These are phyloP conservation scores for Trichothecium sympodiale DNA, from an alignment of 2,329 filamentous ascomycete species.

Conservation along the genomic window DNA sequence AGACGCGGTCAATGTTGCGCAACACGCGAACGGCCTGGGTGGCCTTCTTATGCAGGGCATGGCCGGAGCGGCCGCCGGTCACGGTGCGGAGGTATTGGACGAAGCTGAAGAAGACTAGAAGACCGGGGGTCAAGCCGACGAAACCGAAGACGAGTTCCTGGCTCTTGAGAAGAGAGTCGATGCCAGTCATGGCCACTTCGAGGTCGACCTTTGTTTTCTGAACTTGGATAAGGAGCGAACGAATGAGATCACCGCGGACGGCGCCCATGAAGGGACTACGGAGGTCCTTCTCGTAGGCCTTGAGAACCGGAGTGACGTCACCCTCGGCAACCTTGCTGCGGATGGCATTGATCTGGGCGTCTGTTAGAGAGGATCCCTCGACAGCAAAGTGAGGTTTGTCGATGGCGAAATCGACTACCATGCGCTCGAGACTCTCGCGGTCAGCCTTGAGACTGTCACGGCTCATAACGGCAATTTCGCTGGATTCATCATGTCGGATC, in stretches of 20 bases:
- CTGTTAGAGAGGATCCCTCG: slow-evolving; percentile 41
- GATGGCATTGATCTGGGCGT: slow-evolving; percentile 63
- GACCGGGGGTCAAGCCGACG: slow-evolving; percentile 81
- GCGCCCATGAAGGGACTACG: slow-evolving; percentile 73
- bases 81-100: slow-evolving; percentile 59
- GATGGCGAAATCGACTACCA: slow-evolving; percentile 92
- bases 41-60: slow-evolving; percentile 52
- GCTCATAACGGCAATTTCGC: slow-evolving; percentile 95
- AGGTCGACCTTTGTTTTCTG: slow-evolving; percentile 99
- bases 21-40: slow-evolving; percentile 66
- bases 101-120: slow-evolving; percentile 73
- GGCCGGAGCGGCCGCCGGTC: slow-evolving; percentile 60
- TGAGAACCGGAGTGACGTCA: slow-evolving; percentile 83
- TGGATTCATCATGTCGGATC: slow-evolving; percentile 83
- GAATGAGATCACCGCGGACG: slow-evolving; percentile 74
- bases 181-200: slow-evolving; percentile 90
- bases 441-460: slow-evolving; percentile 84
- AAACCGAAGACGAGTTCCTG: slow-evolving; percentile 98
- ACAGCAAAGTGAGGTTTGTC: slow-evolving; percentile 61
- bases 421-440: slow-evolving; percentile 82
- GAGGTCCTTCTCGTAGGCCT: slow-evolving; percentile 83
- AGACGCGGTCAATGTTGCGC: slow-evolving; percentile 76
- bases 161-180: slow-evolving; percentile 87
- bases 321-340: slow-evolving; percentile 75
- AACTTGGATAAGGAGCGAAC: slow-evolving; percentile 87